These are phyloP conservation scores for Ascochyta rabiei DNA, from an alignment of 2,329 filamentous ascomycete genomes.

Conservation along the genomic window DNA sequence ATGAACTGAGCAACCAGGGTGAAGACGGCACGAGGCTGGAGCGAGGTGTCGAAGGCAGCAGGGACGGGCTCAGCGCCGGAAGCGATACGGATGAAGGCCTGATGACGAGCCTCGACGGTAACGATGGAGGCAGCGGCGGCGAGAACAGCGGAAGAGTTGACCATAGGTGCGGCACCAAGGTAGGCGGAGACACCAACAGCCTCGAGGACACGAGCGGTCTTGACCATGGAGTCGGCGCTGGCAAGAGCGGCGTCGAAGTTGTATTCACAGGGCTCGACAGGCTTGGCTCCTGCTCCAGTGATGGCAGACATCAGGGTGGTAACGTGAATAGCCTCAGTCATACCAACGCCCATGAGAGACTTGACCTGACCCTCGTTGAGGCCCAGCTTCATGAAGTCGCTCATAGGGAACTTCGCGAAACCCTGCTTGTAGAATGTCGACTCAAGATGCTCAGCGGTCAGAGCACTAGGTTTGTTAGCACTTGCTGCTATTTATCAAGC, in stretches of 20 bases:
- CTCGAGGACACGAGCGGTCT: slow-evolving; percentile 72
- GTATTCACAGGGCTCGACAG: slow-evolving; percentile 73
- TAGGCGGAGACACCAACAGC: slow-evolving; percentile 75
- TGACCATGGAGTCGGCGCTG: slow-evolving; percentile 70
- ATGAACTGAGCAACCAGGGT: slow-evolving; percentile 77
- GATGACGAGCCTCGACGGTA: slow-evolving; percentile 75
- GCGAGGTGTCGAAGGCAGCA: slow-evolving; percentile 72
- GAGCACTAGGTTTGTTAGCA: slow-evolving; percentile 59
- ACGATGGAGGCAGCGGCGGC: slow-evolving; percentile 72
- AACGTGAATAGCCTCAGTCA: slow-evolving; percentile 69
- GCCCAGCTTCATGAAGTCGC: slow-evolving; percentile 69
- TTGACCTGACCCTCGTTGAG: slow-evolving; percentile 61
- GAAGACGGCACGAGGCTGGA: slow-evolving; percentile 72
- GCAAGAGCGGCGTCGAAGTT: slow-evolving; percentile 67
- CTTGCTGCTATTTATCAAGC: slow-evolving; percentile 19
- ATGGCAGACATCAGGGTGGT: slow-evolving; percentile 65
- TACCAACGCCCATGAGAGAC: slow-evolving; percentile 66
- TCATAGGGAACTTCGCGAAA: slow-evolving; percentile 68
- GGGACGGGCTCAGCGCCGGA: slow-evolving; percentile 66
- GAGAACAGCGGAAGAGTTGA: slow-evolving; percentile 66
- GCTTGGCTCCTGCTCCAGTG: slow-evolving; percentile 65
- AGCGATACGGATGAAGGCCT: slow-evolving; percentile 71
- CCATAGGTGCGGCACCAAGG: slow-evolving; percentile 71
- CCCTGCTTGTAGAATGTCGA: slow-evolving; percentile 74
- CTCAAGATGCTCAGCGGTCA: slow-evolving; percentile 78